A percentile compares a stretch with the other conserved stretches of the same genome.
phyloP scores from a whole-genome alignment of 495 filamentous ascomycete species.

The Staphylotrichum longicolle region DNA sequence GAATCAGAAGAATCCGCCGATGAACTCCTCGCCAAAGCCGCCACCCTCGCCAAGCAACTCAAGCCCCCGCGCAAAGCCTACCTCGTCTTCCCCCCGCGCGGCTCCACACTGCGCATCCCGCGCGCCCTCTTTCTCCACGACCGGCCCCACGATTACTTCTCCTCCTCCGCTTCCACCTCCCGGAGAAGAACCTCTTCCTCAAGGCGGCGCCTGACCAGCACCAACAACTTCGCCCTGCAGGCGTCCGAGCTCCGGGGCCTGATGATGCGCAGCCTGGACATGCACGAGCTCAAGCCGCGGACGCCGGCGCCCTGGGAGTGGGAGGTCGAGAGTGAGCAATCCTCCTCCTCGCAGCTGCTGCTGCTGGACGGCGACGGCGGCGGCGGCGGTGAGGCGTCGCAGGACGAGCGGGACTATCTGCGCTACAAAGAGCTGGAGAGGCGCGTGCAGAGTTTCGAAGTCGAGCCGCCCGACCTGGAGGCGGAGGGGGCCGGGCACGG shows the following conservation, averaged over 20 bases:
- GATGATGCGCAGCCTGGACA: slow-evolving; percentile 42
- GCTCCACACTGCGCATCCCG: slow-evolving; percentile 40
- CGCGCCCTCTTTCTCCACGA: slow-evolving; percentile 39
- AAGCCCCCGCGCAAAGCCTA: slow-evolving; percentile 27
- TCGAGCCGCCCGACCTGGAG: neutral
- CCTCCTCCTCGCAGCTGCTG: neutral
- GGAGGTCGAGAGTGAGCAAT: slow-evolving; percentile 20
- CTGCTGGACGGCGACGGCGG: slow-evolving; percentile 12
- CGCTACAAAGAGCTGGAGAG: slow-evolving; percentile 3
- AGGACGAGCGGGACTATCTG: slow-evolving; percentile 3
- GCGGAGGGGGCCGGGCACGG: slow-evolving; percentile 12
- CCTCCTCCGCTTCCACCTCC: too few relatives aligned
- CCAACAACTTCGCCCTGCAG: slow-evolving; percentile 39
- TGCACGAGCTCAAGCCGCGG: slow-evolving; percentile 34
- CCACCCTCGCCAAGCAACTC: slow-evolving; percentile 6
- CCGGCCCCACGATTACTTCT: neutral
- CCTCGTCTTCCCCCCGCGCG: slow-evolving; percentile 39
- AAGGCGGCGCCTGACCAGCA: neutral
- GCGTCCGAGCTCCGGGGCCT: slow-evolving; percentile 35
- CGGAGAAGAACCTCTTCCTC: too few relatives aligned
- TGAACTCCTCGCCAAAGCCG: slow-evolving; percentile 2
- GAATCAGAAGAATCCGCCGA: slow-evolving; percentile 1
- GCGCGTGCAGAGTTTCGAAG: slow-evolving; percentile 14
- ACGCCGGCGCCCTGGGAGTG: slow-evolving; percentile 25
- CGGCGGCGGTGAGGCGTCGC: slow-evolving; percentile 1